Evolutionary conservation across 1,284 basidiomycete genomes (phyloP).

Genomic region (Singerocomus inundabilis): DNA sequence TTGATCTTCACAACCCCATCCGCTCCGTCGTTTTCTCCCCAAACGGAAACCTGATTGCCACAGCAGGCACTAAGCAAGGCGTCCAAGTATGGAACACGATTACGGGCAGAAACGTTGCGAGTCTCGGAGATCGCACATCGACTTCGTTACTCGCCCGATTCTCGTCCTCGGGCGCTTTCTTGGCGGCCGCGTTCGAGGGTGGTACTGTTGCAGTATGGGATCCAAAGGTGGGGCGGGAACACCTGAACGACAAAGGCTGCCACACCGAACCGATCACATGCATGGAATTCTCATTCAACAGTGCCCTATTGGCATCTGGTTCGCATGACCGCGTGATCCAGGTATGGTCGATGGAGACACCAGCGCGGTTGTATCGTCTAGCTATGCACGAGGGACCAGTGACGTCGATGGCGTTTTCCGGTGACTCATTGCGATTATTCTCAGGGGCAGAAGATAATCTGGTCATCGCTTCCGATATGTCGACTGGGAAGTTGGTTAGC

Average conservation of each 20-base stretch:
- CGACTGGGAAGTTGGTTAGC: slow-evolving; percentile 15
- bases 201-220: slow-evolving; percentile 26
- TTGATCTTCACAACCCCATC: slow-evolving; percentile 6
- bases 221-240: slow-evolving; percentile 22
- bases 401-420: slow-evolving; percentile 14
- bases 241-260: slow-evolving; percentile 18
- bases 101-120: slow-evolving; percentile 24
- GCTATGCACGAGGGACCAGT: slow-evolving; percentile 22
- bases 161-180: slow-evolving; percentile 22
- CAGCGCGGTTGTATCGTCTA: slow-evolving; percentile 11
- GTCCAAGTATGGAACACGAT: slow-evolving; percentile 26
- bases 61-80: slow-evolving; percentile 16
- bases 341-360: slow-evolving; percentile 20
- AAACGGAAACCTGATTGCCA: slow-evolving; percentile 12
- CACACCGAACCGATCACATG: slow-evolving; percentile 18
- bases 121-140: slow-evolving; percentile 13
- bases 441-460: slow-evolving; percentile 26
- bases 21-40: slow-evolving; percentile 23
- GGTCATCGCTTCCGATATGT: slow-evolving; percentile 23
- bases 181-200: slow-evolving; percentile 21
- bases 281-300: slow-evolving; percentile 24
- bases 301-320: slow-evolving; percentile 23
- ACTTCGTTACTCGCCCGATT: slow-evolving; percentile 24
- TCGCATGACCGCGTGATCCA: slow-evolving; percentile 19
- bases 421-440: slow-evolving; percentile 14